Evolutionary conservation across 2,329 filamentous ascomycete species (phyloP).

Genomic region (Diplodia seriata): DNA sequence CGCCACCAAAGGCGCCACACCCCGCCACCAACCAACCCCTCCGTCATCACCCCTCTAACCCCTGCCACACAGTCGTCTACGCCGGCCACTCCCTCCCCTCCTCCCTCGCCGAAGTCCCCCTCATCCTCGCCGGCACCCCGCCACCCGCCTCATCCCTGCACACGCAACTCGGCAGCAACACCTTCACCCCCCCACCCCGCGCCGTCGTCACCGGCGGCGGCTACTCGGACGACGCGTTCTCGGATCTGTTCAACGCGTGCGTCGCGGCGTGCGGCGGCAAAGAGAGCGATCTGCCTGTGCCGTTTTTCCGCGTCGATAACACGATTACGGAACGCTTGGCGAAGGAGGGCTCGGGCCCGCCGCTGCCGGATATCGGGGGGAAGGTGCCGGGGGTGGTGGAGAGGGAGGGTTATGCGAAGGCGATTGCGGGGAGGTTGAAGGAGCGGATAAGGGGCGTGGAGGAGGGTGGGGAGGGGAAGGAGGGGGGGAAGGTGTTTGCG

Average conservation of each 20-base stretch:
- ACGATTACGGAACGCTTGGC: neutral
- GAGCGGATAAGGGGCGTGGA: neutral
- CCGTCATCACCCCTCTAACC: neutral
- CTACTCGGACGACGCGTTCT: neutral
- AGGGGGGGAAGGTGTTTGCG: neutral
- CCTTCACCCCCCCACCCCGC: neutral
- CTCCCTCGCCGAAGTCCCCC: neutral
- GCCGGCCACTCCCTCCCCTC: neutral
- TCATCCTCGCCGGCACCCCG: neutral
- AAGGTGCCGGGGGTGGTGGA: no score
- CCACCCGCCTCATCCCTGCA: neutral
- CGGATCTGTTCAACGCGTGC: neutral
- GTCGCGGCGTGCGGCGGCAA: neutral
- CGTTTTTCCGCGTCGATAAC: neutral
- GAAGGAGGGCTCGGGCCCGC: neutral
- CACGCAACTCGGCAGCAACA: neutral
- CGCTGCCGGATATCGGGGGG: no score
- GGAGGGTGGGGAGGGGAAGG: no score
- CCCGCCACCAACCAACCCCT: no score
- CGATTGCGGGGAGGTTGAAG: neutral
- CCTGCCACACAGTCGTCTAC: no score
- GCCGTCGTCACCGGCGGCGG: constrained; percentile 1
- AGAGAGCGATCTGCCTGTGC: neutral
- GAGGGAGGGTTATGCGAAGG: neutral
- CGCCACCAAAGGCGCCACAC: no score